Evolutionary conservation across 2,329 filamentous ascomycete genomes (phyloP).

Genomic region (Colletotrichum sp.): DNA sequence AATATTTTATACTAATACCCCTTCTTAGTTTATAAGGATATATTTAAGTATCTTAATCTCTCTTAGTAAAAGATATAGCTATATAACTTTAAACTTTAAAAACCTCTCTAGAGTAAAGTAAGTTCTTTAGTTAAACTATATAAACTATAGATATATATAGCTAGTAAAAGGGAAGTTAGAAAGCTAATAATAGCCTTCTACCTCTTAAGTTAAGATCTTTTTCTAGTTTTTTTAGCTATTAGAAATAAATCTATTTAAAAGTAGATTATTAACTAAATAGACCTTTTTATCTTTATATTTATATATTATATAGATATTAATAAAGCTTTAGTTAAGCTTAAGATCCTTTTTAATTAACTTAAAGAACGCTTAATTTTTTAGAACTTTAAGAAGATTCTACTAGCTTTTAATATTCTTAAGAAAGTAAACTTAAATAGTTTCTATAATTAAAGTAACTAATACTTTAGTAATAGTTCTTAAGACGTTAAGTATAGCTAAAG

Average conservation of each 20-base stretch:
- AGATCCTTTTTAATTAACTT: not conserved
- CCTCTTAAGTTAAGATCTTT: not conserved
- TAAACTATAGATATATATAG: not conserved
- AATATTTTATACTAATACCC: not conserved
- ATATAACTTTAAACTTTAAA: not conserved
- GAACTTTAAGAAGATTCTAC: accelerated
- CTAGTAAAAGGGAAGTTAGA: not conserved
- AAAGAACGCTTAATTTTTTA: not conserved
- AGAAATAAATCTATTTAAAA: not conserved
- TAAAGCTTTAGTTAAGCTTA: not conserved
- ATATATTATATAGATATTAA: not conserved
- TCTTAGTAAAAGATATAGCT: not conserved
- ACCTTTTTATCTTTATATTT: not conserved
- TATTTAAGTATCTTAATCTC: not conserved
- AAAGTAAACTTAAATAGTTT: not conserved
- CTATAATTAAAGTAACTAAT: not conserved
- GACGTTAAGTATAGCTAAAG: not conserved
- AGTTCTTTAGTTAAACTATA: not conserved
- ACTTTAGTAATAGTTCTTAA: not conserved
- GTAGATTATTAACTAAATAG: not conserved
- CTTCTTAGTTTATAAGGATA: not conserved
- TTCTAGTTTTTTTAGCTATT: not conserved
- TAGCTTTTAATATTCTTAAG: not conserved
- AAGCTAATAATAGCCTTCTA: not conserved
- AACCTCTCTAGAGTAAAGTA: not conserved